Evolutionary conservation across 805 yeast genomes (phyloP), one percentile per base, ranked within the genome.

Genomic region (Tetrapisispora nanseiensis): DNA sequence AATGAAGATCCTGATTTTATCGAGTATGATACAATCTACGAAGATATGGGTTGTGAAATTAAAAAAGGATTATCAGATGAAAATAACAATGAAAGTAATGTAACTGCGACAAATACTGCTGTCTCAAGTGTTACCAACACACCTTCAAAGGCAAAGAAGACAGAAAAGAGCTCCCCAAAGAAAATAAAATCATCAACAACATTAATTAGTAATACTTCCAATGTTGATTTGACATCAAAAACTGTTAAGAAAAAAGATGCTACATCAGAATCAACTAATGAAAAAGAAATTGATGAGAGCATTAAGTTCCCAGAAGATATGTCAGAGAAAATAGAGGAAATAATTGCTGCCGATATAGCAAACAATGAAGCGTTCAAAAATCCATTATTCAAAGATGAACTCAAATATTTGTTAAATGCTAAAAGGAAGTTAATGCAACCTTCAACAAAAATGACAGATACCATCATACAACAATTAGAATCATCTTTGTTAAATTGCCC

Each of bases 1-100:
- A 90, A 90, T 57, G 92, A 83, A 62, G 96, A 87, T 43, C 89
- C 80, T 4, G 95, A 89, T 55, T 90, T 87, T 61, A 82, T 89
- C 27, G 97, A 87, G 56, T 95, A 90, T 62, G 96, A 89, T 52
- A 87, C 86, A 12, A 76, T 90, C 46, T 92, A 90, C 63, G 97
- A 92, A 51, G 86, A 80, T 46, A 72, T 92, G 52, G 87, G 81
- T 34, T 73, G 63, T 43, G 62, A 60, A 47, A 48, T 61, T 19
- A 48, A 49, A 32, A 52, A 87, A 34, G 79, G 72, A 12, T 22
- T 7, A 24, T 18, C 30, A 7, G 30, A 16, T 10, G 35, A 23
- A 15, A 38, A 20, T 12, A 37, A 16, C 12, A 23, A 16, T 22
- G 41, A 39, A 22, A 32, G 29, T 13, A 21, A 36, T 19, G 12